phyloP scores from a whole-genome alignment of 2,329 filamentous ascomycete genomes.

The Lachnellula subtilissima region DNA sequence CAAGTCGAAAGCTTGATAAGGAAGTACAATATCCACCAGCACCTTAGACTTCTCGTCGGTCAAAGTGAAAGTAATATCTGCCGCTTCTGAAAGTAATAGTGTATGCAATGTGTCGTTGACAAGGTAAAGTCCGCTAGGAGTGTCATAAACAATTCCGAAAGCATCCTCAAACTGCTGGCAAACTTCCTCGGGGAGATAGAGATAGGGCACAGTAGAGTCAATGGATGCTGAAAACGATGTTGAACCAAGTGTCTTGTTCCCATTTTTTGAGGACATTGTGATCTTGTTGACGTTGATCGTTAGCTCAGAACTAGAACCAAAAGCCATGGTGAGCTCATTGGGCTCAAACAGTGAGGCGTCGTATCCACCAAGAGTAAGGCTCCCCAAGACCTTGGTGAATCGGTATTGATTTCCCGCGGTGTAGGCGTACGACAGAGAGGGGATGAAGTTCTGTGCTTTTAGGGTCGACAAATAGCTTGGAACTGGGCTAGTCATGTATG shows the following conservation, averaged over 20 bases:
- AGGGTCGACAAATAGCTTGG: slow-evolving; percentile 35
- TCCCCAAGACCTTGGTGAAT: slow-evolving; percentile 19
- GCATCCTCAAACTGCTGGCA: slow-evolving; percentile 35
- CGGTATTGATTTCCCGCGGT: slow-evolving; percentile 39
- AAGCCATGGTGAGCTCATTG: slow-evolving; percentile 36
- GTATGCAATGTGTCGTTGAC: slow-evolving; percentile 25
- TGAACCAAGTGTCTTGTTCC: slow-evolving; percentile 11
- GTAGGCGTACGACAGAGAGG: slow-evolving; percentile 40
- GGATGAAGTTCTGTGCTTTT: slow-evolving; percentile 35
- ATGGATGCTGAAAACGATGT: slow-evolving; percentile 26
- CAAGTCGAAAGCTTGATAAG: slow-evolving; percentile 37
- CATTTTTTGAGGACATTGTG: slow-evolving; percentile 15
- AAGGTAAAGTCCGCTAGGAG: slow-evolving; percentile 33
- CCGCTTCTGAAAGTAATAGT: slow-evolving; percentile 24
- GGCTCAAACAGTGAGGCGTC: slow-evolving; percentile 37
- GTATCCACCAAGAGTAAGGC: slow-evolving; percentile 33
- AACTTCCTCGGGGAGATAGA: slow-evolving; percentile 35
- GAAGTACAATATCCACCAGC: slow-evolving; percentile 33
- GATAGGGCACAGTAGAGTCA: slow-evolving; percentile 37
- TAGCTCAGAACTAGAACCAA: slow-evolving; percentile 36
- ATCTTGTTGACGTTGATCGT: slow-evolving; percentile 35
- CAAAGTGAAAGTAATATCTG: slow-evolving; percentile 35
- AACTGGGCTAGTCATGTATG: slow-evolving; percentile 11
- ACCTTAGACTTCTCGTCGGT: slow-evolving; percentile 28
- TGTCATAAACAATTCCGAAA: slow-evolving; percentile 34